Conservation (phyloP, 169 alveolate genomes). For the Eimeria brunetti region DNA sequence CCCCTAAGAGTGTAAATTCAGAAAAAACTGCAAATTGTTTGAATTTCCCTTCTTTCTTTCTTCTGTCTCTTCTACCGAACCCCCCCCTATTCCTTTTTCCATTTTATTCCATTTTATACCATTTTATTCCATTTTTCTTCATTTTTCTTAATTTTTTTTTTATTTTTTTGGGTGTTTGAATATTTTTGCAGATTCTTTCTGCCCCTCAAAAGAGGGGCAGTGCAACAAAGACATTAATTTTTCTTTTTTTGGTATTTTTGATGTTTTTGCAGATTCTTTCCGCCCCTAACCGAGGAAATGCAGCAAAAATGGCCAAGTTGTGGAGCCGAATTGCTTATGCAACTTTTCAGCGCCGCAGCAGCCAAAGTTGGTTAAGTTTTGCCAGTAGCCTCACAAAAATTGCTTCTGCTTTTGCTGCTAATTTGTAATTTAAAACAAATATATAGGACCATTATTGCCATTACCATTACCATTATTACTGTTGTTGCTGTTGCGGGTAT, state of each 20-base stretch:
- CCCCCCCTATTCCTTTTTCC: too few relatives aligned
- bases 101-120: too few relatives aligned
- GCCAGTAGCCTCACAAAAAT: constrained; percentile 51
- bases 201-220: constrained; percentile 8
- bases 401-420: constrained; percentile 63
- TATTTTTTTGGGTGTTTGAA: too few relatives aligned
- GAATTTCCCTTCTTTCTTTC: too few relatives aligned
- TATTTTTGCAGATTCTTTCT: not conserved
- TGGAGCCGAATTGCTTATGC: constrained; percentile 50
- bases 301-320: constrained; percentile 56
- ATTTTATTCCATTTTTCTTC: too few relatives aligned
- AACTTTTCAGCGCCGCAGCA: constrained; percentile 2
- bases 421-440: too few relatives aligned
- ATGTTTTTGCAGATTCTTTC: not conserved
- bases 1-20: too few relatives aligned
- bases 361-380: constrained; percentile 61
- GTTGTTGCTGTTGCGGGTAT: not conserved
- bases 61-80: too few relatives aligned
- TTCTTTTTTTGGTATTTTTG: too few relatives aligned
- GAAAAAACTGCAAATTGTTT: too few relatives aligned
- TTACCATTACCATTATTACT: not conserved
- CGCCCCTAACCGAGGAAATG: constrained; percentile 7
- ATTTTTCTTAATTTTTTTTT: too few relatives aligned
- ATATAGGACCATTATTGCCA: not conserved
- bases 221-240: constrained; percentile 7